Conservation (phyloP, 768 basidiomycete genomes). For the Polyporus arcularius region DNA sequence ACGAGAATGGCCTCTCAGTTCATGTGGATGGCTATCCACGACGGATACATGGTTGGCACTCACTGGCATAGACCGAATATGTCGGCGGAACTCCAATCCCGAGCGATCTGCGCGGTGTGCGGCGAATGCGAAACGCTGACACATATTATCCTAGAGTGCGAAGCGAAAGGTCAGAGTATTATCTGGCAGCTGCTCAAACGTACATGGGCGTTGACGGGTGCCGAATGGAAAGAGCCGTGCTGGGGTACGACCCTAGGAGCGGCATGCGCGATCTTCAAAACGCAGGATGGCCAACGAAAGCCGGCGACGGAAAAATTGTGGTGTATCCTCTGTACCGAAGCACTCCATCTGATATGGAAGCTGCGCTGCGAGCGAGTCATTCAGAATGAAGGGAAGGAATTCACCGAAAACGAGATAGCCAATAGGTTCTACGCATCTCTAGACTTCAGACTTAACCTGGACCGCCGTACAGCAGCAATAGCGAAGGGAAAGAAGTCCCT, state of each 20-base stretch:
- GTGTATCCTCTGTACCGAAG: background rate
- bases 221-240: background rate
- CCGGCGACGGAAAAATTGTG: background rate
- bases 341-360: constrained; percentile 9
- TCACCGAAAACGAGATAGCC: background rate
- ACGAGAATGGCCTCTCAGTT: background rate
- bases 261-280: background rate
- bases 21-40: constrained; percentile 1
- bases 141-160: constrained; percentile 3
- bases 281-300: background rate
- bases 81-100: background rate
- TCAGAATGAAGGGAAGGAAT: background rate
- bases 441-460: no score
- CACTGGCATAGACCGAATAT: constrained; percentile 1
- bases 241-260: background rate
- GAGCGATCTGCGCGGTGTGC: constrained; percentile 1
- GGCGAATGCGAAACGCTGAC: background rate
- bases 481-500: no score
- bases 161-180: background rate
- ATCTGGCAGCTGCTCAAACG: background rate
- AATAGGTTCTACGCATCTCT: no score
- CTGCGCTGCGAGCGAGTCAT: constrained; percentile 7
- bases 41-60: background rate
- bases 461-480: no score
- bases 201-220: background rate